Percentiles rank a stretch among this genome's conserved stretches.
Conservation (phyloP, 331 rosid species). For the Ulmus americana region DNA sequence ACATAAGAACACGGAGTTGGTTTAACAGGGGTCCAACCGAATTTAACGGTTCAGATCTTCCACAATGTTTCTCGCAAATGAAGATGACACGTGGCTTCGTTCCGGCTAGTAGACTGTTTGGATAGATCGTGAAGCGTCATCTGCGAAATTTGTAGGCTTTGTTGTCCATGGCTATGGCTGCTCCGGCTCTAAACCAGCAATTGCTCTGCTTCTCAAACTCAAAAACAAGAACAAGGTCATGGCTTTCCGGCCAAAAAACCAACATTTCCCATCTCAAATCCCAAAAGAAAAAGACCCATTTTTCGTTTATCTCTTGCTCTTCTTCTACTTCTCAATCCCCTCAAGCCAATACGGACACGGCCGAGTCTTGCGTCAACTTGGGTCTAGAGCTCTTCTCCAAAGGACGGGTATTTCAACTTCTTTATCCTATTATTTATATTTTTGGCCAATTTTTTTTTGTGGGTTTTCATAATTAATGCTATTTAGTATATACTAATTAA, state of each 20-base stretch:
- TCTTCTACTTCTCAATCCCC: conserved; percentile 67
- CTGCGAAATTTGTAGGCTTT: conserved; percentile 15
- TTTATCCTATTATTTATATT: too few relatives aligned
- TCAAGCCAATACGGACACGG: conserved; percentile 49
- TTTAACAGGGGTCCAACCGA: neutral
- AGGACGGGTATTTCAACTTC: conserved; percentile 55
- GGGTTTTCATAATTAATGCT: too few relatives aligned
- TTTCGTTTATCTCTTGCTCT: conserved; percentile 44
- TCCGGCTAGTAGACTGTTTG: conserved; percentile 1
- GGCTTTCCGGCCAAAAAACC: conserved; percentile 27
- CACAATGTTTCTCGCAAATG: neutral
- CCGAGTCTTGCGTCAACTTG: conserved; percentile 74
- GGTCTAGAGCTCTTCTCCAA: conserved; percentile 91
- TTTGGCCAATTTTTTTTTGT: too few relatives aligned
- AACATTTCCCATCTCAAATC: conserved; percentile 25
- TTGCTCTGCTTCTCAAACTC: conserved; percentile 43
- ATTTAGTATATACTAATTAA: too few relatives aligned
- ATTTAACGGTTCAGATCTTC: conserved; percentile 3
- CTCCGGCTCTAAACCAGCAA: conserved; percentile 42
- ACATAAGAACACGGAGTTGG: neutral
- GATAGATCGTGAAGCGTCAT: conserved; percentile 30
- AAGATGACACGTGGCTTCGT: neutral
- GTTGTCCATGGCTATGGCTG: conserved; percentile 53
- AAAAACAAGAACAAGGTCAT: conserved; percentile 27
- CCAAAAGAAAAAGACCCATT: conserved; percentile 22